Evolutionary conservation across 1,284 basidiomycete genomes (phyloP), one percentile per base, ranked within the genome.

Genomic region (Apiotrichum brassicae): DNA sequence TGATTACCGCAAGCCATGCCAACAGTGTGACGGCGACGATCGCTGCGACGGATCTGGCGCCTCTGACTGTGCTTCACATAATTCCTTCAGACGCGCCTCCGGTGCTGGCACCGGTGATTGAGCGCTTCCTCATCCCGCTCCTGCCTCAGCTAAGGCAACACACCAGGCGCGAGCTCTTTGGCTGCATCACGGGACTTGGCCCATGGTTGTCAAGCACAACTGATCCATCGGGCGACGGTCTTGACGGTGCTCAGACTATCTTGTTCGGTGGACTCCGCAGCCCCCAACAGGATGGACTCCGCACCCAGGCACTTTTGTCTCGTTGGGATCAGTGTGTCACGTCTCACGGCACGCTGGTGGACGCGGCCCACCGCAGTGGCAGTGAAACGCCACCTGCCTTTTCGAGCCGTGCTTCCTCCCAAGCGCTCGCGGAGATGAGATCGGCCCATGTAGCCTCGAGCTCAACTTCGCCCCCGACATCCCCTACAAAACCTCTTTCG

Each of bases 191-290:
- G 11, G 48, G 62, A n/a, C 41, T 54, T 12, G 51, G 53, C 11
- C 51, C 48, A 4, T 62, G 59, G 63, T 37, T 57, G 25, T 43
- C 57, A 12, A 46, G 57, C 20, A 18, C 49, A 26, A 33, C 59
- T 28, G 58, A 56, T 22, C n/a, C 48, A 1, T 33, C 23, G n/a
- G 39, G 42, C 24, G 46, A 35, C 12, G 46, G 46, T 7, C 11
- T 54, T 16, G 45, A 55, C 13, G 64, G 60, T 14, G 56, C 60
- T 3, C 61, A 70, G 39, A 57, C 57, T 1, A 40, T 70, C 1
- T 48, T 68, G 6, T 61, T 66, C 42, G 68, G 68, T 4, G 66
- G 68, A 22, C 50, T 64, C 3, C 48, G 56, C 33, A 64, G 59
- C 43, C 56, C 53, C 4, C 38, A 16, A 13, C 16, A 19, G 20